A percentile compares a stretch with the other conserved stretches of the same genome.
Conservation (phyloP, 164 flowering plant species). For the Sextonia rubra region DNA sequence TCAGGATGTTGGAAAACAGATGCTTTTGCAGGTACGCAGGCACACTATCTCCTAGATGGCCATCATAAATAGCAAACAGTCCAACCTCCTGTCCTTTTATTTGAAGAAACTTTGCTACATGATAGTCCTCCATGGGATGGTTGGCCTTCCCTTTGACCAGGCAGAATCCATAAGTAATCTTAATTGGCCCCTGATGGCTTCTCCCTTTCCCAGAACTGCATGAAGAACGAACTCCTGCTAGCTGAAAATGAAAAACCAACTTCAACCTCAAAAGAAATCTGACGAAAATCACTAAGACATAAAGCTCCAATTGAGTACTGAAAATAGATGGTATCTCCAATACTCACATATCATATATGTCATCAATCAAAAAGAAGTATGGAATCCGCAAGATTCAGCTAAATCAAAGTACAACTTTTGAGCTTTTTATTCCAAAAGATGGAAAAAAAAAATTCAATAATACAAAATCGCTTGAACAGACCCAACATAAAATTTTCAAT, state of each 20-base stretch:
- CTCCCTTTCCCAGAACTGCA: constrained; percentile 67
- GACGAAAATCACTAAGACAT: not conserved
- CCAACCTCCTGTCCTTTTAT: constrained; percentile 62
- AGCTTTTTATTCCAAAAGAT: not conserved
- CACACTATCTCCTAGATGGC: constrained; percentile 79
- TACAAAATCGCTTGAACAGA: not conserved
- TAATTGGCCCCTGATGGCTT: constrained; percentile 43
- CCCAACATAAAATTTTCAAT: not conserved
- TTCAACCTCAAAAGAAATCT: not conserved
- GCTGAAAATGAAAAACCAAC: constrained; percentile 18
- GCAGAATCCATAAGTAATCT: constrained; percentile 56
- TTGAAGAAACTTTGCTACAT: constrained; percentile 73
- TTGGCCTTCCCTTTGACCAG: constrained; percentile 82
- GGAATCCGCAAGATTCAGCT: not conserved
- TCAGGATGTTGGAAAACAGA: constrained; percentile 62
- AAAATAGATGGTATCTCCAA: not conserved
- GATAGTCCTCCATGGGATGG: constrained; percentile 95
- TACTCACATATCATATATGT: not conserved
- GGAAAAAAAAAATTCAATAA: not conserved
- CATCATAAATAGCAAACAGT: constrained; percentile 79
- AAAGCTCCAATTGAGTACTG: not conserved
- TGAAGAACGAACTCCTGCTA: constrained; percentile 31
- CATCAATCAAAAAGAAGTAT: not conserved
- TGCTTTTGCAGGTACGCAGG: constrained; percentile 81
- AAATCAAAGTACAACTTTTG: not conserved